These are phyloP conservation scores for Melocanna baccifera DNA, from an alignment of 176 grass and related monocot genomes.

Conservation along the genomic window DNA sequence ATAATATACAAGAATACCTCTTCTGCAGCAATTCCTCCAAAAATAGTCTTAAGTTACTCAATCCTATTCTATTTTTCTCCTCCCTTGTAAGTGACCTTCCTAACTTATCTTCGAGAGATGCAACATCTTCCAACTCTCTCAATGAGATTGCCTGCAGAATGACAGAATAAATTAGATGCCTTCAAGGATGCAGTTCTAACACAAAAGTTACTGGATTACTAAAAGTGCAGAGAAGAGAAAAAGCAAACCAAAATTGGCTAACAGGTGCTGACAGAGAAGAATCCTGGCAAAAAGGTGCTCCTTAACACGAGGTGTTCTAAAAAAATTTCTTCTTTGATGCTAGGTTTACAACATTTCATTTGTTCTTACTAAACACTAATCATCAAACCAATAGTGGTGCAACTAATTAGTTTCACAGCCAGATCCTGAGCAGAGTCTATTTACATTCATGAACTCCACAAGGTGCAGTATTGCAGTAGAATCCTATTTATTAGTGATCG, in stretches of 20 bases:
- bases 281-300: not conserved
- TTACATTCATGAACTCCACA: not conserved
- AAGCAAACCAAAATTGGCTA: constrained; percentile 7
- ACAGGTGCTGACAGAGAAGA: constrained; percentile 1
- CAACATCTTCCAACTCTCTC: constrained; percentile 80
- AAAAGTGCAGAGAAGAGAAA: not conserved
- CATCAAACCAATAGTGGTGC: not conserved
- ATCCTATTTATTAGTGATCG: not conserved
- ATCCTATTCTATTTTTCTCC: constrained; percentile 77
- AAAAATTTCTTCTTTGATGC: not conserved
- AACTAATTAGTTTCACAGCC: not conserved
- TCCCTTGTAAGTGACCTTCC: constrained; percentile 69
- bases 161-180: constrained; percentile 3
- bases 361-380: not conserved
- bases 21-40: constrained; percentile 83
- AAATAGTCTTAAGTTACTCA: constrained; percentile 74
- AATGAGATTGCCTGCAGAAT: constrained; percentile 61
- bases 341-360: constrained; percentile 12
- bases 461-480: not conserved
- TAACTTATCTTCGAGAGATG: constrained; percentile 77
- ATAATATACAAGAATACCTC: constrained; percentile 57
- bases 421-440: not conserved
- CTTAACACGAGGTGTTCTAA: not conserved
- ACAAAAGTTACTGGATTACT: not conserved
- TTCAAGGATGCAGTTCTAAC: not conserved